A percentile compares a stretch with the other conserved stretches of the same genome.
Evolutionary conservation across 2,329 filamentous ascomycete genomes (phyloP).

Genomic region (Xylaria sp.): DNA sequence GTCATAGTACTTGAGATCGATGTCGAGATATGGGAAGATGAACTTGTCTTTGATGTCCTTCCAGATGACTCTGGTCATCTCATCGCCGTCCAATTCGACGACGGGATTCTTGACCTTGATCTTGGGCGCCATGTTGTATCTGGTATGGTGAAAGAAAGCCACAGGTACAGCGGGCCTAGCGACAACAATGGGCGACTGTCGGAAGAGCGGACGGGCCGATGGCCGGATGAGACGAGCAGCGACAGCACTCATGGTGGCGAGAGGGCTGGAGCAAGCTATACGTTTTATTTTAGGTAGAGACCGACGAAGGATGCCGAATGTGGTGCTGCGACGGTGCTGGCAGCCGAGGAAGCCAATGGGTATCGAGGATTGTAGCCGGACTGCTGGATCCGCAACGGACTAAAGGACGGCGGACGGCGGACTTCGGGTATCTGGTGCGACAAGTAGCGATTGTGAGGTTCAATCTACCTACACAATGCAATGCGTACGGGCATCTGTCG

Average conservation of each 20-base stretch:
- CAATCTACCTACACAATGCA: background rate
- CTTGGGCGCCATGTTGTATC: conserved; percentile 75
- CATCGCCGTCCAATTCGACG: conserved; percentile 93
- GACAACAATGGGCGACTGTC: conserved; percentile 42
- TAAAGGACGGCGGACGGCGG: conserved; percentile 18
- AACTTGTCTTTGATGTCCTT: conserved; percentile 99
- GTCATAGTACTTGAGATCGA: conserved; percentile 99
- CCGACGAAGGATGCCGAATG: conserved; percentile 9
- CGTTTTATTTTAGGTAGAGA: background rate
- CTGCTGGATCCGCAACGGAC: conserved; percentile 28
- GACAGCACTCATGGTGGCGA: conserved; percentile 45
- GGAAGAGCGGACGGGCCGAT: conserved; percentile 44
- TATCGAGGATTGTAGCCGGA: conserved; percentile 26
- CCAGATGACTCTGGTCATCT: conserved; percentile 99
- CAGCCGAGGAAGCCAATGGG: conserved; percentile 39
- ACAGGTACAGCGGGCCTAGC: conserved; percentile 46
- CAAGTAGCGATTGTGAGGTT: conserved; percentile 6
- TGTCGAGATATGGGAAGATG: conserved; percentile 93
- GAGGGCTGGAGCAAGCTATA: conserved; percentile 27
- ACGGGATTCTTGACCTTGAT: conserved; percentile 99
- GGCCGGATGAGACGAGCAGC: conserved; percentile 47
- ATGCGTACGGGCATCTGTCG: conserved; percentile 4
- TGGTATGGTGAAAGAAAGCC: conserved; percentile 50
- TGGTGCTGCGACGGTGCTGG: conserved; percentile 19
- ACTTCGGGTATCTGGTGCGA: conserved; percentile 14